phyloP scores from a whole-genome alignment of 805 yeast genomes.

The Starmerella kuoi region DNA sequence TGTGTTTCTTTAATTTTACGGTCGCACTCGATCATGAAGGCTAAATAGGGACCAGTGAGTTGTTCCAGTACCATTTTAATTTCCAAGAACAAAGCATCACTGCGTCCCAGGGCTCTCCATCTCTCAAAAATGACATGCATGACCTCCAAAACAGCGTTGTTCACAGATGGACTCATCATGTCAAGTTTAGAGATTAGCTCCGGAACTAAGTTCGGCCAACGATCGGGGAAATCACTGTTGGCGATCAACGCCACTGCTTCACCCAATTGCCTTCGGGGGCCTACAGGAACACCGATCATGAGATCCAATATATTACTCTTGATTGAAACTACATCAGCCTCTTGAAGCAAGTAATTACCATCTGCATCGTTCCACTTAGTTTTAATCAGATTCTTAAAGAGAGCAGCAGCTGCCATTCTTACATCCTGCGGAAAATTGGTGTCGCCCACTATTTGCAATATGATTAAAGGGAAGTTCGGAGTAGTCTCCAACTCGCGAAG shows the following conservation, averaged over 20 bases:
- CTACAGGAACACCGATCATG: conserved; percentile 63
- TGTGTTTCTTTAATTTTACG: conserved; percentile 39
- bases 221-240: conserved; percentile 86
- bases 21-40: conserved; percentile 54
- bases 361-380: conserved; percentile 85
- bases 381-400: conserved; percentile 75
- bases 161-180: conserved; percentile 41
- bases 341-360: conserved; percentile 57
- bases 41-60: conserved; percentile 67
- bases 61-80: conserved; percentile 76
- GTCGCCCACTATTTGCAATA: conserved; percentile 68
- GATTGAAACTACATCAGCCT: conserved; percentile 51
- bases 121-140: conserved; percentile 92
- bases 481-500: conserved; percentile 50
- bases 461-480: conserved; percentile 63
- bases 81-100: conserved; percentile 79
- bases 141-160: conserved; percentile 77
- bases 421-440: conserved; percentile 40
- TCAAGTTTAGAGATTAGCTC: conserved; percentile 55
- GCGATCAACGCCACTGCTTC: conserved; percentile 90
- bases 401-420: conserved; percentile 78
- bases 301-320: conserved; percentile 70
- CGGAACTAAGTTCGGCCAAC: conserved; percentile 59
- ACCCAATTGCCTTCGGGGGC: conserved; percentile 80
- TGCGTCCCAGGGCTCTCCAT: conserved; percentile 90